These are phyloP conservation scores for Zasmidium angulare DNA, from an alignment of 2,329 filamentous ascomycete species.

Conservation along the genomic window DNA sequence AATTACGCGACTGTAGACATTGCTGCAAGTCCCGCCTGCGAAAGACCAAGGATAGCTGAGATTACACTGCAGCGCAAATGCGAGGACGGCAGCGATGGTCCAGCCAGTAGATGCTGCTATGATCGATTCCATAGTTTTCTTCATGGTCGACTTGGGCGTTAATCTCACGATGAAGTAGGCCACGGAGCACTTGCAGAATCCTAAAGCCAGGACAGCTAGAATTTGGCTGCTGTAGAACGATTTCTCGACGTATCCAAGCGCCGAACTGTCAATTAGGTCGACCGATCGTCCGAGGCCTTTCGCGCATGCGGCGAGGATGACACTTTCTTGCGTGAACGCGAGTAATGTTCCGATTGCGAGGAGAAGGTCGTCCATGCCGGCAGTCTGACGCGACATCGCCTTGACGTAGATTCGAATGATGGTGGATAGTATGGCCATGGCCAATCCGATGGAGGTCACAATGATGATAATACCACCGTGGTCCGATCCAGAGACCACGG, in stretches of 20 bases:
- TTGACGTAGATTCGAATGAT: constrained; percentile 18
- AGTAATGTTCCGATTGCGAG: constrained; percentile 17
- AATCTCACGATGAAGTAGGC: constrained; percentile 20
- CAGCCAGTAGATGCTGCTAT: constrained; percentile 10
- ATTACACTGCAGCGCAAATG: constrained; percentile 20
- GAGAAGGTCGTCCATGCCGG: constrained; percentile 17
- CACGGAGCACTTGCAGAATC: constrained; percentile 17
- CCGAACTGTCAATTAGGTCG: constrained; percentile 8
- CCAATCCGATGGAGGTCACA: constrained; percentile 18
- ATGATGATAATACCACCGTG: constrained; percentile 42
- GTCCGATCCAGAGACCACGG: constrained; percentile 26
- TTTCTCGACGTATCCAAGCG: constrained; percentile 11
- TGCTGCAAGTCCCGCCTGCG: neutral
- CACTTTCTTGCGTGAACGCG: constrained; percentile 14
- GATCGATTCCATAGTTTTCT: constrained; percentile 9
- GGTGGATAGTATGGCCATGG: constrained; percentile 17
- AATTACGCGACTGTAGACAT: constrained; percentile 9
- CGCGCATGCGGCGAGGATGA: constrained; percentile 17
- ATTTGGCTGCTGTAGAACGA: constrained; percentile 22
- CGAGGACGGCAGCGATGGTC: constrained; percentile 16
- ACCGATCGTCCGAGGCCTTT: constrained; percentile 16
- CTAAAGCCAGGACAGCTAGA: constrained; percentile 14
- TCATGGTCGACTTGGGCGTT: constrained; percentile 17
- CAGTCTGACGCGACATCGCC: constrained; percentile 10
- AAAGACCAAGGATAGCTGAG: constrained; percentile 14